These are phyloP conservation scores for Fusarium devonianum DNA, from an alignment of 2,329 filamentous ascomycete genomes.

Conservation along the genomic window DNA sequence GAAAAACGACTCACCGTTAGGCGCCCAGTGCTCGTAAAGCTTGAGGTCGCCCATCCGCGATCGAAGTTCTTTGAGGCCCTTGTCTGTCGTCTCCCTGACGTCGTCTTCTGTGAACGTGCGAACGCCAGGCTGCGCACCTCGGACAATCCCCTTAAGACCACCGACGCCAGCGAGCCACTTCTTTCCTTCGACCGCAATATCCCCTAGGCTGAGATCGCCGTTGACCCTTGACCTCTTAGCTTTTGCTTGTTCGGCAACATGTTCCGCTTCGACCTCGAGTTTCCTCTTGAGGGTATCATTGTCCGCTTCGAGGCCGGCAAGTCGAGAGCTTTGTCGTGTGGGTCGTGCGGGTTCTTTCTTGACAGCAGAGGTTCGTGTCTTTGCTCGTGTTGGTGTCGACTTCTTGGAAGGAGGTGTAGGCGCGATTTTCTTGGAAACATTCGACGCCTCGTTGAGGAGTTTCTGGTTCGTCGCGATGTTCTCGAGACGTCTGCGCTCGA, in stretches of 20 bases:
- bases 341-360: constrained; percentile 58
- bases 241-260: constrained; percentile 51
- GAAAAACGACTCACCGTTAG: constrained; percentile 66
- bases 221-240: constrained; percentile 65
- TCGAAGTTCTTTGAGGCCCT: constrained; percentile 75
- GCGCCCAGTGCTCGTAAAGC: constrained; percentile 84
- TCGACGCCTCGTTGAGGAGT: constrained; percentile 77
- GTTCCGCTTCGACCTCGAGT: constrained; percentile 57
- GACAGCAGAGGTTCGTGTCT: constrained; percentile 49
- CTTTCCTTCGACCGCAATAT: constrained; percentile 81
- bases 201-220: constrained; percentile 72
- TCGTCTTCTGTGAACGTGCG: constrained; percentile 88
- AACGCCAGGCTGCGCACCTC: constrained; percentile 79
- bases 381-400: constrained; percentile 47
- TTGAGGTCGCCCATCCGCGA: constrained; percentile 78
- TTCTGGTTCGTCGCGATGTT: constrained; percentile 89
- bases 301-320: constrained; percentile 63
- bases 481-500: constrained; percentile 82
- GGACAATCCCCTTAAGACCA: constrained; percentile 65
- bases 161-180: constrained; percentile 74
- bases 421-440: constrained; percentile 72
- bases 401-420: constrained; percentile 58
- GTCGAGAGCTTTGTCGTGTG: constrained; percentile 64
- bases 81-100: constrained; percentile 78
- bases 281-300: constrained; percentile 58